These are phyloP conservation scores for Neoarthrinium moseri DNA, from an alignment of 2,329 filamentous ascomycete species.

Conservation along the genomic window DNA sequence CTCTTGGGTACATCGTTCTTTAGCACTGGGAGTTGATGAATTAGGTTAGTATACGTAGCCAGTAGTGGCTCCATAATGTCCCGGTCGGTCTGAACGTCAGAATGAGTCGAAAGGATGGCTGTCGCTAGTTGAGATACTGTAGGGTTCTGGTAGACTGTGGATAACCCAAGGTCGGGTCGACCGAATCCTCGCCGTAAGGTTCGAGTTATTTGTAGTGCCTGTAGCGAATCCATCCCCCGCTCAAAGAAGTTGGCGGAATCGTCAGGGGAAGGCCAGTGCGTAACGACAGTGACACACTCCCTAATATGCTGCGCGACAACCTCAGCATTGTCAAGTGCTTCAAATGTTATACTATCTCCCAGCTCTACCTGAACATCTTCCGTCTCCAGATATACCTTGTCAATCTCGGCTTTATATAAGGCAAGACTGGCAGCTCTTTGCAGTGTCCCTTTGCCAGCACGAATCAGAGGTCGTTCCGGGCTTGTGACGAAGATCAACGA, in stretches of 20 bases:
- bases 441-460: constrained; percentile 22
- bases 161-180: constrained; percentile 6
- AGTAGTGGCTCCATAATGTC: constrained; percentile 11
- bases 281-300: neutral
- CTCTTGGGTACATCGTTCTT: too few species aligned
- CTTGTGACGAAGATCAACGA: constrained; percentile 17
- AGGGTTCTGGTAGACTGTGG: constrained; percentile 16
- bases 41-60: constrained; percentile 5
- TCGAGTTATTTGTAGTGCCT: constrained; percentile 11
- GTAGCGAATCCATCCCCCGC: constrained; percentile 15
- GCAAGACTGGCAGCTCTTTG: constrained; percentile 15
- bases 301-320: neutral
- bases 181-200: constrained; percentile 6
- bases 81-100: constrained; percentile 3
- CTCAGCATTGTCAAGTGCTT: neutral
- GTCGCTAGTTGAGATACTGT: constrained; percentile 13
- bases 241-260: constrained; percentile 11
- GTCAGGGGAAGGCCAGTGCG: neutral
- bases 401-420: constrained; percentile 18
- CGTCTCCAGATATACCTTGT: constrained; percentile 18
- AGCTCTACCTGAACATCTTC: neutral
- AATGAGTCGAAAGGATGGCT: constrained; percentile 9
- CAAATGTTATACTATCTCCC: too few species aligned
- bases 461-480: constrained; percentile 14
- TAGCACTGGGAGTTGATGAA: neutral